Evolutionary conservation across 164 flowering plant genomes (phyloP), one percentile per base, ranked within the genome.

Genomic region (Aristolochia contorta): DNA sequence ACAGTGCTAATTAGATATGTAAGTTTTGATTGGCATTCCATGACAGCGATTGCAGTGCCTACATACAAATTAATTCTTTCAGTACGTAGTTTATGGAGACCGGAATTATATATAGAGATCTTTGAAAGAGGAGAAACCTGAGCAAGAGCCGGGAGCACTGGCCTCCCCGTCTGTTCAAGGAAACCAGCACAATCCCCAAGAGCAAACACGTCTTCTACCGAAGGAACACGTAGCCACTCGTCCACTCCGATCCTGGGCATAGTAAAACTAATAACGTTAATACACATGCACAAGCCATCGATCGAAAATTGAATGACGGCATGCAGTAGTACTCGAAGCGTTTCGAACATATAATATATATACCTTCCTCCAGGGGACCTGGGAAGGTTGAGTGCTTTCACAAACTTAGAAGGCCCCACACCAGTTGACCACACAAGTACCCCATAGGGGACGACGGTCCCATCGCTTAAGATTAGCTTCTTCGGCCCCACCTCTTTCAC

Each of bases 391-490:
- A 91, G 79, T 57, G 92, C 78, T 66, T 83, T 87, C 41, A 84
- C 78, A 66, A 88, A 88, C 25, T 79, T 58, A 13, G 96, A 91
- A 10, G 96, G 85, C 22, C 96, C 94, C 23, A 88, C 96, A 0
- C 97, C 94, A 0, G 97, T 88, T n/a, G 97, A 91, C 91, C 94
- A 86, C 25, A 88, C 96, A 58, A 88, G 66, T 21, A 88, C 80
- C 19, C 96, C 96, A 68, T 88, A 86, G 6, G 96, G 92, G 61
- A 86, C 89, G 22, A 77, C 79, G 52, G 85, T 87, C 24, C 91
- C 96, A 64, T 91, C 93, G 48, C 67, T 91, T 18, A 91, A 87
- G 62, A 86, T 73, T 21, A 90, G 65, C 57, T 82, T 82, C 16
- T 84, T 71, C 18, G 72, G 43, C 46, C 79, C 86, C n/a, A 91